Evolutionary conservation across 1,284 basidiomycete genomes (phyloP), one percentile per base, ranked within the genome.

Genomic region (Trametes hirsuta): DNA sequence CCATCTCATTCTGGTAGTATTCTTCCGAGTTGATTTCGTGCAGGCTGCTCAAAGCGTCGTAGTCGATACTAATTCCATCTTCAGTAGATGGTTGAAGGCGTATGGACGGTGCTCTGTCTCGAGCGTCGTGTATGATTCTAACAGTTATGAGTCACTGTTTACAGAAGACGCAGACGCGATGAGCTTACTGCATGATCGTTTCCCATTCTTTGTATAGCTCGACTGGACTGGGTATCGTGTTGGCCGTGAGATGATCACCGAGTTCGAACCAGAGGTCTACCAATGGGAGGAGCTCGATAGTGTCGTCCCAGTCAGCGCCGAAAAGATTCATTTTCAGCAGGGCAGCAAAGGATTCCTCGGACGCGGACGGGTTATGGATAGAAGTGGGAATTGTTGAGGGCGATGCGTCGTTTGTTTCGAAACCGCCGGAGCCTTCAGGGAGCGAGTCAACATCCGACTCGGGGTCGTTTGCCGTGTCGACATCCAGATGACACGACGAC

Each of bases 181-280:
- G 15, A 18, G 25, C 48, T 11, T 24, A 52, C 40, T 22, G 12
- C n/a, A 42, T 35, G 41, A 56, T 46, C 10, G 21, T 21, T 6
- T 45, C 34, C 8, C 47, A 35, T 22, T 56, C 40, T 18, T 50
- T 24, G 41, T 15, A 36, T 1, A 56, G 6, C 11, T 45, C 48
- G 14, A 34, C 4, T 6, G 41, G 55, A 15, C 21, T 52, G 5
- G 40, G 55, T 12, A 57, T 57, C 0, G 48, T 52, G 12, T 52
- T 42, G 10, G 40, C 48, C 8, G 42, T 30, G 15, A 51, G 48
- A n/a, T 52, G 49, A 4, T 57, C 42, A 2, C 48, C 34, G 22
- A 51, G 22, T 34, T 57, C 55, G n/a, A 46, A 51, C 55, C 55
- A 57, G 1, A 57, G 39, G 18, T 57, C 55, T 15, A 51, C 55